Conservation (phyloP, 805 yeast genomes). For the Lipomyces yamanashiensis region DNA sequence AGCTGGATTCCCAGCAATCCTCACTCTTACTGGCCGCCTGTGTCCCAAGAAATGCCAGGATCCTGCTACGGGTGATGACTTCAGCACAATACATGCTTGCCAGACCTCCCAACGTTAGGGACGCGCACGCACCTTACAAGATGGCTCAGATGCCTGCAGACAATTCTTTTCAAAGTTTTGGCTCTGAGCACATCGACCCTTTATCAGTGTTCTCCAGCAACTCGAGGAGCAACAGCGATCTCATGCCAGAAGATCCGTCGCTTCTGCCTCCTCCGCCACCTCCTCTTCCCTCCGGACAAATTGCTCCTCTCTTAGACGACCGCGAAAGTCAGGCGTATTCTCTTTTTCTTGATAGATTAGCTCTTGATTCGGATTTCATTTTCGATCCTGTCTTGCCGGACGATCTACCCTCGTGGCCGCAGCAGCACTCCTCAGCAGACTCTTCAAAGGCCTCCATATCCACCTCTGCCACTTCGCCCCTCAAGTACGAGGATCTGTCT, state of each 20-base stretch:
- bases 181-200: neutral
- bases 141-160: neutral
- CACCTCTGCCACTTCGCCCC: constrained; percentile 10
- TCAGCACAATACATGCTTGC: constrained; percentile 12
- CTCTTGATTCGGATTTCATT: constrained; percentile 43
- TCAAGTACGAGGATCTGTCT: constrained; percentile 1
- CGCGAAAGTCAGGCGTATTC: constrained; percentile 43
- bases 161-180: neutral
- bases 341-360: constrained; percentile 42
- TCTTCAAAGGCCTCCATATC: constrained; percentile 16
- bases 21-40: neutral
- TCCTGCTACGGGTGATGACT: constrained; percentile 6
- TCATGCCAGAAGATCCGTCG: neutral
- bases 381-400: constrained; percentile 43
- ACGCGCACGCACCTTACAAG: neutral
- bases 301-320: constrained; percentile 39
- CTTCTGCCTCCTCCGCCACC: constrained; percentile 24
- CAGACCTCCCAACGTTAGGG: neutral
- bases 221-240: neutral
- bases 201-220: neutral
- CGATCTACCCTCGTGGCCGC: constrained; percentile 17
- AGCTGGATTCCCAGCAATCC: too few relatives aligned
- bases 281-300: constrained; percentile 11
- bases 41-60: constrained; percentile 3
- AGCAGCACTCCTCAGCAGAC: constrained; percentile 2